Conservation (phyloP, 2,329 filamentous ascomycete species). For the Karstenula rhodostoma region DNA sequence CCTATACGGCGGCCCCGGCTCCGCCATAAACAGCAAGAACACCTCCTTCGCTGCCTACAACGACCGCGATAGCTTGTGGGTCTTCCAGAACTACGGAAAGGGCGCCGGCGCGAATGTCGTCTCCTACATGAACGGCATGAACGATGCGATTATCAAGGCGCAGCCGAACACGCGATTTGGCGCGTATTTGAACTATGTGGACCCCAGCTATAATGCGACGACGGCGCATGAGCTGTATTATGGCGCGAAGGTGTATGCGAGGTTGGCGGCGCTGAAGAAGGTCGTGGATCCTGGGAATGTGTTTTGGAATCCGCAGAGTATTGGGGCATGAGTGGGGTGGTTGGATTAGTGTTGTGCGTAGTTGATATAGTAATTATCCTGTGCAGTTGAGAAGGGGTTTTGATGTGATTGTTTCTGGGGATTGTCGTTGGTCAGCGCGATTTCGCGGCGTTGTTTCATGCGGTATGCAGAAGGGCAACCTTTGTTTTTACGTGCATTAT, state of each 20-base stretch:
- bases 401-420: no score
- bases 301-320: slow-evolving; percentile 51
- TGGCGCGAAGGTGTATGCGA: slow-evolving; percentile 47
- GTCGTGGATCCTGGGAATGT: slow-evolving; percentile 50
- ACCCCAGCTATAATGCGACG: slow-evolving; percentile 56
- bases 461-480: no score
- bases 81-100: slow-evolving; percentile 45
- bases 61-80: slow-evolving; percentile 48
- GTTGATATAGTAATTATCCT: no score
- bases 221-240: slow-evolving; percentile 61
- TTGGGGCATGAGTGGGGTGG: slow-evolving; percentile 37
- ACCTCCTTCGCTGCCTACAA: slow-evolving; percentile 45
- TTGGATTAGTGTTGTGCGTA: no score
- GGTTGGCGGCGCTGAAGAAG: slow-evolving; percentile 50
- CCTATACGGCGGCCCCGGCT: slow-evolving; percentile 49
- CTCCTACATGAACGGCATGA: slow-evolving; percentile 53
- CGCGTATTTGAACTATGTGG: slow-evolving; percentile 64
- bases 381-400: no score
- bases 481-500: no score
- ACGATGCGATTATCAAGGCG: slow-evolving; percentile 48
- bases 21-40: slow-evolving; percentile 45
- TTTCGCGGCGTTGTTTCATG: no score
- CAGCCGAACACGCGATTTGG: slow-evolving; percentile 54
- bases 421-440: no score
- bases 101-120: slow-evolving; percentile 28